Evolutionary conservation across 2,329 filamentous ascomycete genomes (phyloP), one percentile per base, ranked within the genome.

Genomic region (Daldinia eschscholtzii): DNA sequence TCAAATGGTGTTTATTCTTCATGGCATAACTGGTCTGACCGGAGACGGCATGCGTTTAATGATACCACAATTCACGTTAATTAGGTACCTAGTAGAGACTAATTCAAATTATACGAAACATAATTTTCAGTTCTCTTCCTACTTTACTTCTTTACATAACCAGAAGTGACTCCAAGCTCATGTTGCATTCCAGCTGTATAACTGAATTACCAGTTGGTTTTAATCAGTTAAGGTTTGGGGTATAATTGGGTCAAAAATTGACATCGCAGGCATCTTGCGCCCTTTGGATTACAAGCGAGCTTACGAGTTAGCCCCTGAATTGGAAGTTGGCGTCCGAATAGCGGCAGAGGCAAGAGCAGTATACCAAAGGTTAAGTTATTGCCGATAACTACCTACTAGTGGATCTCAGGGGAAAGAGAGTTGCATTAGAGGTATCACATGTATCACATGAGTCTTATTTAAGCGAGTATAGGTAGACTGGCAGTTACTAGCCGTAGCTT

Each of bases 61-160:
- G 46, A 52, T 52, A 52, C 26, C 46, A 52, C 10, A 52, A 18
- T 30, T 33, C 28, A 33, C 26, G 26, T 33, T 52, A 26, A 52
- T 33, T 52, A 23, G 20, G 20, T 23, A 23, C n/a, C n/a, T n/a
- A 2, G 20, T 23, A 30, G 3, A 6, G 26, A 30, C 15, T 18
- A 30, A 18, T 52, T 33, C 15, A 52, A 9, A 28, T 10, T 33
- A 52, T 7, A 52, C 9, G 26, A 50, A 48, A n/a, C 1, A 6
- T 50, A 2, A 12, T 7, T 30, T 33, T 6, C 18, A 18, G 18
- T 33, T 52, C 46, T 33, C 41, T 52, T 33, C 28, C 3, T 33
- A 7, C 6, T 52, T 3, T 18, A 7, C 4, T 2, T 33, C 15
- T 52, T 18, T 52, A 52, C 15, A 30, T 52, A 12, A 9, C 33